A percentile compares a stretch with the other conserved stretches of the same genome.
These are phyloP conservation scores for Cladosporium sp. DNA, from an alignment of 2,329 filamentous ascomycete species.

Conservation along the genomic window DNA sequence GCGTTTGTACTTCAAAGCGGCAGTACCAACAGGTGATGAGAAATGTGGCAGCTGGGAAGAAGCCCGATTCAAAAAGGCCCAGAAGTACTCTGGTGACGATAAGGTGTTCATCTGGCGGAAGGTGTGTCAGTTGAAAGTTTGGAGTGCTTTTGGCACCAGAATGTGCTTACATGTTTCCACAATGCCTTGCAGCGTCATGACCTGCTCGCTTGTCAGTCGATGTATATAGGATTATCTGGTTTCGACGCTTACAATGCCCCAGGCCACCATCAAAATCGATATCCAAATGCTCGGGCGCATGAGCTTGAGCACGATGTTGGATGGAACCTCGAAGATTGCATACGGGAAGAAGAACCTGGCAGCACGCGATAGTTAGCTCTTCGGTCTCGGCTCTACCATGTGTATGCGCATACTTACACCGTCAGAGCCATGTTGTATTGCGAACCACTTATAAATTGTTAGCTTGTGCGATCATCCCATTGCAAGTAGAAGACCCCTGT, in stretches of 20 bases:
- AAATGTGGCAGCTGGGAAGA: slow-evolving; percentile 46
- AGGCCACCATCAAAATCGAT: slow-evolving; percentile 27
- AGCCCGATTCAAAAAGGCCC: slow-evolving; percentile 49
- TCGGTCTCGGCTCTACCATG: no score
- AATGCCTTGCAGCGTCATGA: slow-evolving; percentile 28
- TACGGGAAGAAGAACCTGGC: slow-evolving; percentile 39
- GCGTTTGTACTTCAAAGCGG: slow-evolving; percentile 35
- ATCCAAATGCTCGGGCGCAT: slow-evolving; percentile 38
- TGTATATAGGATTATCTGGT: slow-evolving; percentile 57
- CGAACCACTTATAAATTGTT: slow-evolving; percentile 26
- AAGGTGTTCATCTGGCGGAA: slow-evolving; percentile 9
- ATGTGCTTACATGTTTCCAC: slow-evolving; percentile 27
- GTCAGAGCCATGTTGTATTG: slow-evolving; percentile 29
- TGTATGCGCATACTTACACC: slow-evolving; percentile 15
- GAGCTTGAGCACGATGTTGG: slow-evolving; percentile 38
- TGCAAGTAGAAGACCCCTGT: background rate
- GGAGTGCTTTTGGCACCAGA: slow-evolving; percentile 4
- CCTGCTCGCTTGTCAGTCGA: slow-evolving; percentile 57
- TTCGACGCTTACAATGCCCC: slow-evolving; percentile 34
- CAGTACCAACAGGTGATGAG: slow-evolving; percentile 58
- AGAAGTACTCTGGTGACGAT: slow-evolving; percentile 25
- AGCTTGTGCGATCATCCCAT: background rate
- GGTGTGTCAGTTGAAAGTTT: slow-evolving; percentile 19
- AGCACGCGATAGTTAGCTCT: background rate
- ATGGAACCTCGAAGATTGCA: slow-evolving; percentile 41